phyloP scores from a whole-genome alignment of 305 asterid genomes.

The Ilex paraguariensis region DNA sequence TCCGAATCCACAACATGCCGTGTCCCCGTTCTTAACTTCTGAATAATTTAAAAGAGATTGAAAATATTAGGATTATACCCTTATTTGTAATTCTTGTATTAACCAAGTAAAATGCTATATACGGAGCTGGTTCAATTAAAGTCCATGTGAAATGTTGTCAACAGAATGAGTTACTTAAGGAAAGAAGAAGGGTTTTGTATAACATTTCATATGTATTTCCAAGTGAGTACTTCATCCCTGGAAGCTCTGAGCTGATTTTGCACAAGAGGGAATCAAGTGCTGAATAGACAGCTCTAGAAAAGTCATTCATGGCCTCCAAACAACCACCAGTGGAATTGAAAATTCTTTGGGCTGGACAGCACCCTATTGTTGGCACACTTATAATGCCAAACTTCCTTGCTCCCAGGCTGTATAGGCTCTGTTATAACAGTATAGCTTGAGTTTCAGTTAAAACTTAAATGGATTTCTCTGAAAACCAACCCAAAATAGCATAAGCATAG shows the following conservation, averaged over 20 bases:
- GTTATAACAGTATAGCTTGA: neutral
- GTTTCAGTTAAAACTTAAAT: conserved; percentile 1
- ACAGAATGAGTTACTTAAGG: conserved; percentile 26
- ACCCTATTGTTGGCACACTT: conserved; percentile 61
- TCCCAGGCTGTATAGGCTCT: conserved; percentile 59
- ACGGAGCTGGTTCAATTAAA: too few species aligned
- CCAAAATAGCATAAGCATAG: too few species aligned
- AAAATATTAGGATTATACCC: neutral
- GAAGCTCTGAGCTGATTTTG: conserved; percentile 47
- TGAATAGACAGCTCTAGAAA: conserved; percentile 47
- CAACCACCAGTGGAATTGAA: conserved; percentile 40
- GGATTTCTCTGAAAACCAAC: too few species aligned
- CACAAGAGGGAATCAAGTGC: conserved; percentile 29
- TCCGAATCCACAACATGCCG: conserved; percentile 75
- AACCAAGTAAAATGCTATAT: neutral
- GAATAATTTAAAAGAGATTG: neutral
- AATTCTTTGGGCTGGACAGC: conserved; percentile 66
- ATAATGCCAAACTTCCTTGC: conserved; percentile 66
- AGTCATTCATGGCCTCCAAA: conserved; percentile 42
- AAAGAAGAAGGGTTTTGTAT: conserved; percentile 39
- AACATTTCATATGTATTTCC: conserved; percentile 60
- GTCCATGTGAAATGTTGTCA: neutral
- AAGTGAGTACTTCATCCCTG: conserved; percentile 48
- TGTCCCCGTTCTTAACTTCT: conserved; percentile 52
- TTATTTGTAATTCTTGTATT: neutral